Evolutionary conservation across 257 asterid genomes (phyloP).

Genomic region (Solanum acaule): DNA sequence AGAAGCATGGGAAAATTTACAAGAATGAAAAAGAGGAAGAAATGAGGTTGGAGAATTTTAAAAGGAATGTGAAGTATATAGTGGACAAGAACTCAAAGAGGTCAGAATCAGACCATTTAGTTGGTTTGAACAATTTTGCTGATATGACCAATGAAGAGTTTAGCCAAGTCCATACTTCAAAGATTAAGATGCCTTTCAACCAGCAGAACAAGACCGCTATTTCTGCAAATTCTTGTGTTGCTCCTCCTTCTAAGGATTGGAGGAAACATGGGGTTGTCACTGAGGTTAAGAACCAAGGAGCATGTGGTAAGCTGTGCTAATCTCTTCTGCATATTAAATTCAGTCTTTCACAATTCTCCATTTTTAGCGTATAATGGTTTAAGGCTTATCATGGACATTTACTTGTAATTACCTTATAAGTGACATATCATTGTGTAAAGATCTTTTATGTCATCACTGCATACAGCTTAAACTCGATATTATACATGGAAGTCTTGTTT

Average conservation of each 20-base stretch:
- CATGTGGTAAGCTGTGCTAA: conserved; percentile 4
- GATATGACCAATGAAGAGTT: conserved; percentile 27
- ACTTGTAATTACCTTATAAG: background rate
- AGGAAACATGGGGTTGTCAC: conserved; percentile 23
- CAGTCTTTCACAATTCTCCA: background rate
- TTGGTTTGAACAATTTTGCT: conserved; percentile 25
- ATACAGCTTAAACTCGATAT: background rate
- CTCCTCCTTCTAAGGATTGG: conserved; percentile 25
- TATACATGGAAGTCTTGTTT: background rate
- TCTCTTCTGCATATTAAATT: background rate
- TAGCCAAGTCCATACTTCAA: background rate
- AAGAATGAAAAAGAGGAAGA: conserved; percentile 13
- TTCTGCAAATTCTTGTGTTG: conserved; percentile 3
- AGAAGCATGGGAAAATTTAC: conserved; percentile 13
- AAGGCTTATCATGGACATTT: background rate
- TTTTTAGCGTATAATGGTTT: background rate
- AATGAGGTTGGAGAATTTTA: conserved; percentile 5
- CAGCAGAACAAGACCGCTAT: background rate
- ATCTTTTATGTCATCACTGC: background rate
- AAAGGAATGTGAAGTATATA: conserved; percentile 12
- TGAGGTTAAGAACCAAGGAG: conserved; percentile 17
- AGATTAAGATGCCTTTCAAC: background rate
- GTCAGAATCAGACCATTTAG: background rate
- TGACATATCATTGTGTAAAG: background rate
- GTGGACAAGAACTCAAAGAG: conserved; percentile 8